Base-by-base conservation (phyloP, 495 filamentous ascomycete genomes). In the Oidiodendron maius region DNA sequence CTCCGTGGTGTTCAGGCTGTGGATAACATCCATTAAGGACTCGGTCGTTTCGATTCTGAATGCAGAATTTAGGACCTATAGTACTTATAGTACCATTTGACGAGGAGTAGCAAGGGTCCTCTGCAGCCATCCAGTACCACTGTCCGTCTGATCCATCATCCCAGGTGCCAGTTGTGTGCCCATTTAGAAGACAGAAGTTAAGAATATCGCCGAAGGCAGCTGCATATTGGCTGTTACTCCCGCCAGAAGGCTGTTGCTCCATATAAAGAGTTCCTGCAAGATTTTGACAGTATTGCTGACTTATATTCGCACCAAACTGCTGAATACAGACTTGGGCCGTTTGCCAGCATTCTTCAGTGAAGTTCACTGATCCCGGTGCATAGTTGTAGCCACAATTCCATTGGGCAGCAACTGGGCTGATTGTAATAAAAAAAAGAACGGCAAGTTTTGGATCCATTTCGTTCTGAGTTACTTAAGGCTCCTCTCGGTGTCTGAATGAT, bases 121-220 rank as follows among this genome's bases (percentile, higher is more conserved):
- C 51, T 22, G 51, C 51, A 39, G 51, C 51, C 8, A 49, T 49
- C 51, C 51, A 54, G 28, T 42, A 54, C 51, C 51, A 54, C 38
- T 54, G 51, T 24, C 42, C 41, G 24, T 54, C 51, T n/a, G n/a
- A n/a, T 15, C 20, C 24, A 25, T 23, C 44, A 12, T 16, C 46
- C 51, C 51, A 54, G 9, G 51, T 54, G 13, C 37, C 51, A 42
- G 46, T 43, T n/a, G 46, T 50, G n/a, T 17, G 20, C 34, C 51
- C 51, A 30, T 40, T 42, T 12, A 54, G 51, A 13, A 54, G 12
- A 34, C 51, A 54, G 3, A 54, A 45, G n/a, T 54, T 46, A 9
- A 36, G 25, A 26, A 54, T 54, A 25, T 54, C 51, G 18, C 50
- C 46, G 26, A 54, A 49, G 10, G 51, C 51, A 38, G 26, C 44